Evolutionary conservation across 176 grass and related monocot genomes (phyloP).

Genomic region (Oryza punctata): DNA sequence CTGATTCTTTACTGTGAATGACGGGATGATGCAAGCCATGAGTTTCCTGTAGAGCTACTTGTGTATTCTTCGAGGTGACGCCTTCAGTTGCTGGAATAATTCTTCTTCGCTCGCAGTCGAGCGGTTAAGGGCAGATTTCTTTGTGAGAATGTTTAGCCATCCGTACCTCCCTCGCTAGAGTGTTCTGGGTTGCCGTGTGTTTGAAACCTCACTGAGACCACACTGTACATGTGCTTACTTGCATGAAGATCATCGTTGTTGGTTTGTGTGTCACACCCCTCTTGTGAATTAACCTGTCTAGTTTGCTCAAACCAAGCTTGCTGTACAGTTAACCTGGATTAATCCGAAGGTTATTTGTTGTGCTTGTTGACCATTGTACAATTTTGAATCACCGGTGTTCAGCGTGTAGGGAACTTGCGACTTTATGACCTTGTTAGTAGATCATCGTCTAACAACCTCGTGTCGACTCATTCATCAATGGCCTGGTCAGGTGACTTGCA

Average conservation of each 20-base stretch:
- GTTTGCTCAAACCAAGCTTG: slow-evolving; percentile 25
- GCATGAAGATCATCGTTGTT: slow-evolving; percentile 34
- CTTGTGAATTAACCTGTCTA: slow-evolving; percentile 33
- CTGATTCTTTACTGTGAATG: slow-evolving; percentile 22
- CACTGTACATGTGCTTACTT: slow-evolving; percentile 73
- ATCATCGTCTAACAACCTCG: too few species aligned
- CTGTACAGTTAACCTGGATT: slow-evolving; percentile 44
- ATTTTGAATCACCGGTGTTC: neutral
- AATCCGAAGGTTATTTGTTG: slow-evolving; percentile 12
- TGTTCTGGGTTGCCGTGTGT: slow-evolving; percentile 52
- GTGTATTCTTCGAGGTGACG: slow-evolving; percentile 46
- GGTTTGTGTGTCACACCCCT: slow-evolving; percentile 45
- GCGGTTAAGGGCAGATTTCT: slow-evolving; percentile 33
- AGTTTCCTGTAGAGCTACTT: slow-evolving; percentile 45
- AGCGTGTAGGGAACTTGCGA: neutral
- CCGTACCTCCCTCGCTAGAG: slow-evolving; percentile 26
- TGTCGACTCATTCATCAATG: too few species aligned
- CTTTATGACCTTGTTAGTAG: too few species aligned
- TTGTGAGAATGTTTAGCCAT: slow-evolving; percentile 40
- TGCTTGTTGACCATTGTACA: neutral
- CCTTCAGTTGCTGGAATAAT: slow-evolving; percentile 56
- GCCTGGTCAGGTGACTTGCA: too few species aligned
- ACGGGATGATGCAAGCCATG: slow-evolving; percentile 15
- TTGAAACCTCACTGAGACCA: slow-evolving; percentile 63
- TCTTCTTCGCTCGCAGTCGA: slow-evolving; percentile 46